A percentile compares a stretch with the other conserved stretches of the same genome.
phyloP scores from a whole-genome alignment of 495 filamentous ascomycete genomes.

The Penicillium turbatum region DNA sequence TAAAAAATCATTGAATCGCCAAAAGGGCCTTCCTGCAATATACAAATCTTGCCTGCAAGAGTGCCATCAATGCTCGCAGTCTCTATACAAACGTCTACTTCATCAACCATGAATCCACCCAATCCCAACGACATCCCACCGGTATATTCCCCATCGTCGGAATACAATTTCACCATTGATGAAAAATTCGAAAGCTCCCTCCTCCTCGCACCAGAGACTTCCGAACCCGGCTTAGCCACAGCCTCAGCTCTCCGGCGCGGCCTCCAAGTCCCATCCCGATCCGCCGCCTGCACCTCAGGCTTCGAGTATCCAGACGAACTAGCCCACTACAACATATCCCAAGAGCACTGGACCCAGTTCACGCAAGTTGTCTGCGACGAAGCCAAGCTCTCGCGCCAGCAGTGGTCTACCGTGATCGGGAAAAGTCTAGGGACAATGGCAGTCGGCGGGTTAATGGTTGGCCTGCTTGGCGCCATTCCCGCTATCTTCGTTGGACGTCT shows the following conservation, averaged over 20 bases:
- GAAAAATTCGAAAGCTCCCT: conserved; percentile 6
- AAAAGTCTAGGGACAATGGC: conserved; percentile 32
- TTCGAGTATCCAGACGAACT: conserved; percentile 33
- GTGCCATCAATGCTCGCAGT: background rate
- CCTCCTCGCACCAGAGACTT: conserved; percentile 8
- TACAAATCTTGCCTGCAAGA: background rate
- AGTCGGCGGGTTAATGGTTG: conserved; percentile 34
- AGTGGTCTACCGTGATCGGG: conserved; percentile 35
- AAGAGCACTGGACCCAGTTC: conserved; percentile 30
- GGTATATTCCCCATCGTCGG: conserved; percentile 6
- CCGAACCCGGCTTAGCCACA: conserved; percentile 19
- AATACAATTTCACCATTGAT: background rate
- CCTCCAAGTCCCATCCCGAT: conserved; percentile 35
- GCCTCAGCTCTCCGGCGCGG: conserved; percentile 24
- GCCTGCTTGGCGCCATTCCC: conserved; percentile 30
- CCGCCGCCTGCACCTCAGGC: conserved; percentile 25
- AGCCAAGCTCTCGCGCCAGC: conserved; percentile 29
- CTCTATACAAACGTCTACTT: background rate
- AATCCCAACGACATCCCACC: conserved; percentile 4
- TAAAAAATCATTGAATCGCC: background rate
- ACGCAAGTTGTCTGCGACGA: conserved; percentile 27
- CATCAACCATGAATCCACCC: conserved; percentile 1
- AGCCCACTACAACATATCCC: conserved; percentile 15
- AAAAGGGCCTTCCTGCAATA: background rate
- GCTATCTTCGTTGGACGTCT: conserved; percentile 23